Conservation (phyloP, 805 yeast species). For the Candida qinlingensis region DNA sequence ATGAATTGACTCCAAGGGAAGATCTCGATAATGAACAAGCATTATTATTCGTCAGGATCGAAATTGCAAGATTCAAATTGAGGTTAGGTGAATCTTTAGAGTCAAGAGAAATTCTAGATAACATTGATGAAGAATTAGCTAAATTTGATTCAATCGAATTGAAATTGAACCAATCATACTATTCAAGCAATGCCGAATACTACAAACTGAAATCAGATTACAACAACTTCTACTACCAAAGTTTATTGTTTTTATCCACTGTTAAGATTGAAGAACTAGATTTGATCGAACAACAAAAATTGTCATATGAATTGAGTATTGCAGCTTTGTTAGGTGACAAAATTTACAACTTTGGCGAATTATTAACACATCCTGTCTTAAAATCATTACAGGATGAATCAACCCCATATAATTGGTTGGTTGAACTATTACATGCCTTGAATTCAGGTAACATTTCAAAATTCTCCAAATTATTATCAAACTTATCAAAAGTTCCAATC, state of each 20-base stretch:
- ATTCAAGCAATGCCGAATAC: constrained; percentile 72
- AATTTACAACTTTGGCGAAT: constrained; percentile 93
- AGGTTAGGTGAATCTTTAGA: constrained; percentile 48
- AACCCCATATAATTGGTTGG: constrained; percentile 60
- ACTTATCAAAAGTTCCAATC: constrained; percentile 45
- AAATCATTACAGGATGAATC: constrained; percentile 39
- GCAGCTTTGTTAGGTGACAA: constrained; percentile 88
- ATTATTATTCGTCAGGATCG: constrained; percentile 53
- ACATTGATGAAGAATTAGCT: constrained; percentile 54
- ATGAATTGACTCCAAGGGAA: constrained; percentile 39
- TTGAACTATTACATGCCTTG: constrained; percentile 60
- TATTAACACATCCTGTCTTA: constrained; percentile 76
- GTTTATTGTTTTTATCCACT: constrained; percentile 78
- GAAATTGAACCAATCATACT: constrained; percentile 76
- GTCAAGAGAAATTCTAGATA: constrained; percentile 65
- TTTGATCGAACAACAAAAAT: constrained; percentile 35
- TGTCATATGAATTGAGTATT: constrained; percentile 73
- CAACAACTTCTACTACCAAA: constrained; percentile 74
- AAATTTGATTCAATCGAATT: constrained; percentile 48
- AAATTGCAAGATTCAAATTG: constrained; percentile 69
- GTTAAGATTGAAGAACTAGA: constrained; percentile 42
- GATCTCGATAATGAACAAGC: constrained; percentile 47
- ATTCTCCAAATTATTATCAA: constrained; percentile 49
- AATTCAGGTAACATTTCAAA: constrained; percentile 71
- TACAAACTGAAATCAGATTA: constrained; percentile 73